phyloP scores from a whole-genome alignment of 345 rosid genomes.

The Euphorbia peplus region DNA sequence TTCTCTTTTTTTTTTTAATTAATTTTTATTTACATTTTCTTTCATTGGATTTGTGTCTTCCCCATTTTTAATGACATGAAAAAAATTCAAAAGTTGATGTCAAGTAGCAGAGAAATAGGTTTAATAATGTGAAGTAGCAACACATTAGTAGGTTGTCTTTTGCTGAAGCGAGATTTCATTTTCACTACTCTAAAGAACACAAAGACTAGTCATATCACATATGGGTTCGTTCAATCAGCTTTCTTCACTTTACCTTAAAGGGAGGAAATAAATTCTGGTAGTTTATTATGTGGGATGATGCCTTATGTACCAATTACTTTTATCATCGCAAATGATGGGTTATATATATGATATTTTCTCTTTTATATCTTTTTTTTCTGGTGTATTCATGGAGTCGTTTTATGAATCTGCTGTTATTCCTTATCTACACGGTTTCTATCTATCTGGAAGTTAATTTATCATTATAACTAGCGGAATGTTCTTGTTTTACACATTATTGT shows the following conservation, averaged over 20 bases:
- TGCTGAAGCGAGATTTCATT: conserved; percentile 26
- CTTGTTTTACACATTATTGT: too few species aligned
- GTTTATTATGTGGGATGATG: conserved; percentile 34
- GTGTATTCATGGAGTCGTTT: conserved; percentile 19
- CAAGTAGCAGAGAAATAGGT: conserved; percentile 49
- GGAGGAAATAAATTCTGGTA: conserved; percentile 41
- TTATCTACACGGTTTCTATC: neutral
- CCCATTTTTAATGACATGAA: conserved; percentile 43
- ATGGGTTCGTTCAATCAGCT: conserved; percentile 38
- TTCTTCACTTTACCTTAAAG: conserved; percentile 34
- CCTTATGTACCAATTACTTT: conserved; percentile 42
- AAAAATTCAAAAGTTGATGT: conserved; percentile 38
- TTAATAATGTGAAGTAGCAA: conserved; percentile 48
- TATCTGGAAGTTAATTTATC: neutral
- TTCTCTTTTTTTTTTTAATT: conserved; percentile 3
- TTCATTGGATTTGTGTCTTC: conserved; percentile 40
- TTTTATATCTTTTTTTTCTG: conserved; percentile 2
- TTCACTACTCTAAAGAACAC: conserved; percentile 14
- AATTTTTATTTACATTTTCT: conserved; percentile 13
- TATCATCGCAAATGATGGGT: conserved; percentile 27
- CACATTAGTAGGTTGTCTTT: conserved; percentile 43
- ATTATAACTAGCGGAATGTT: neutral
- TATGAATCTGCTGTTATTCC: conserved; percentile 1
- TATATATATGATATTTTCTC: conserved; percentile 23
- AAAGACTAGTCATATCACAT: conserved; percentile 35